These are phyloP conservation scores for Penicillium paxilli DNA, from an alignment of 495 filamentous ascomycete genomes.

Conservation along the genomic window DNA sequence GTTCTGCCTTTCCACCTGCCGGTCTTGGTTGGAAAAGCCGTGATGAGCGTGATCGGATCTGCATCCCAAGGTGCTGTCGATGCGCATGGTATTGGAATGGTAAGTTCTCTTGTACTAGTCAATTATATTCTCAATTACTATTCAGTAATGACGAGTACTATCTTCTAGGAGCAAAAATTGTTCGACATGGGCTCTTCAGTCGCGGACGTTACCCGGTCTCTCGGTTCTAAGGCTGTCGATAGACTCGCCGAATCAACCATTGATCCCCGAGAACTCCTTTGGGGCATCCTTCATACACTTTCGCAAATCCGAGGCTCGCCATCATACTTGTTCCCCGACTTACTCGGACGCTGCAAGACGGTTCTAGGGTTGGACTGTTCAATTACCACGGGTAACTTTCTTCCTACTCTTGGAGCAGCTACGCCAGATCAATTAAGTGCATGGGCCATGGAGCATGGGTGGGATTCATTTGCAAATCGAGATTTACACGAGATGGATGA, in stretches of 20 bases:
- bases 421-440: neutral
- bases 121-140: too few species aligned
- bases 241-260: slow-evolving; percentile 32
- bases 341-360: slow-evolving; percentile 37
- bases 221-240: slow-evolving; percentile 30
- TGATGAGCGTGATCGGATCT: slow-evolving; percentile 52
- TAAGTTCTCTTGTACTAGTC: slow-evolving; percentile 24
- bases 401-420: slow-evolving; percentile 22
- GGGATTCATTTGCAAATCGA: slow-evolving; percentile 11
- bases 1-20: slow-evolving; percentile 60
- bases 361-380: slow-evolving; percentile 34
- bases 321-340: slow-evolving; percentile 40
- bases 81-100: slow-evolving; percentile 65
- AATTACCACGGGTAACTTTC: slow-evolving; percentile 34
- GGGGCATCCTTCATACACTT: slow-evolving; percentile 43
- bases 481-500: slow-evolving; percentile 5
- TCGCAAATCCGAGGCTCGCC: slow-evolving; percentile 46
- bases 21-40: slow-evolving; percentile 53
- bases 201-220: slow-evolving; percentile 29
- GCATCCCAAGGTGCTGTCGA: slow-evolving; percentile 54
- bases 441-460: slow-evolving; percentile 21
- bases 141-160: too few species aligned
- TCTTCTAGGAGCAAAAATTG: slow-evolving; percentile 42
- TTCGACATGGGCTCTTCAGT: slow-evolving; percentile 41
- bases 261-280: slow-evolving; percentile 41